Base-by-base conservation (phyloP, 73 alveolate genomes). In the Paraurostyla sp. region DNA sequence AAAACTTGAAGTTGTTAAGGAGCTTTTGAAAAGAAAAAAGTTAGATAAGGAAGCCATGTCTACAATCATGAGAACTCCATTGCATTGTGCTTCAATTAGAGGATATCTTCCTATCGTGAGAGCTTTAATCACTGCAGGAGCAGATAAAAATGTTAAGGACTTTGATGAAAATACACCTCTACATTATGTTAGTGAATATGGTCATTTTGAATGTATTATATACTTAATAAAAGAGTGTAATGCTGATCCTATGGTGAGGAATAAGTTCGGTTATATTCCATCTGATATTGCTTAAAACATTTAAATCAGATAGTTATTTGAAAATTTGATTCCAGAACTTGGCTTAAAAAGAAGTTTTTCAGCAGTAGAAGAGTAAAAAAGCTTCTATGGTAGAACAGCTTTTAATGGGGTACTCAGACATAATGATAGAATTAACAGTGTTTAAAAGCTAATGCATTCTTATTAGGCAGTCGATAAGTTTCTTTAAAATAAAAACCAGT, bases 91-190 rank as follows among this genome's bases (percentile, higher is more conserved):
- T 40, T 93, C 90, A 36, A 78, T 95, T 0, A 87, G 97, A 90
- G 99, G 99, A 9, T 83, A 90, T 81, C 75, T 81, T 45, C 96
- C 90, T 42, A 91, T 95, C 46, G 96, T 95, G 54, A 89, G 96
- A 73, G 54, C 97, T 30, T 91, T 97, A 41, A 76, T 95, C 18
- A 93, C 90, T 36, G 93, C 93, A 51, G 96, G 95, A 15, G 98
- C 99, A 18, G 86, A 92, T 60, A 54, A 93, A 30, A 95, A 96
- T 78, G 89, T 84, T 4, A 78, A 92, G 68, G 99, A 97, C 87
- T 93, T 85, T 82, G 99, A 95, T 73, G 91, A 92, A 54, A 96
- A 95, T 69, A 92, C 98, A 27, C 97, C 99, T 0, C 83, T 97
- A 15, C 99, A 97, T 88, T 80, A 86, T 57, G 98, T 98, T 7